These are phyloP conservation scores for Petunia hybrid DNA, from an alignment of 305 asterid genomes.

Conservation along the genomic window DNA sequence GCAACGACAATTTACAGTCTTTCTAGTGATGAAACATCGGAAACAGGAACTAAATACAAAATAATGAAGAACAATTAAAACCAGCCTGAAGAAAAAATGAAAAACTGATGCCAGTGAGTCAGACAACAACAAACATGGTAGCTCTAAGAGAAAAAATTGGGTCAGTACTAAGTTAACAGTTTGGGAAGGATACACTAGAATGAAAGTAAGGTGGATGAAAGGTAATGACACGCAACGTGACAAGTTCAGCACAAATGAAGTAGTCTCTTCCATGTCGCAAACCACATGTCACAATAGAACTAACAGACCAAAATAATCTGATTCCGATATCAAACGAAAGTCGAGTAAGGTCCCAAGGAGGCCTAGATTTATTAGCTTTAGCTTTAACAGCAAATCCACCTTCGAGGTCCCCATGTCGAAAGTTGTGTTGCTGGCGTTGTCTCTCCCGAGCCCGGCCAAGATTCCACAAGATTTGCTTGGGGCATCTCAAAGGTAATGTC, in stretches of 20 bases:
- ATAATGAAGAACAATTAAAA: not conserved
- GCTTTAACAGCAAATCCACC: not conserved
- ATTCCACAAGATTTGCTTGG: conserved; percentile 9
- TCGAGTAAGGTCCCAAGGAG: conserved; percentile 17
- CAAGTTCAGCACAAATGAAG: conserved; percentile 19
- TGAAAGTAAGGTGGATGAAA: not conserved
- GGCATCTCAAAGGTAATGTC: conserved; percentile 5
- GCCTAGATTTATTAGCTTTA: not conserved
- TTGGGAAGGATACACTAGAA: conserved; percentile 19
- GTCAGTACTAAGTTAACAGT: not conserved
- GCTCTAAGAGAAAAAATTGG: conserved; percentile 24
- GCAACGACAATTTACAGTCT: conserved; percentile 21
- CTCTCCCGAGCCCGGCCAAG: not conserved
- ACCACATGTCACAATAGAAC: conserved; percentile 6
- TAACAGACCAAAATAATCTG: not conserved
- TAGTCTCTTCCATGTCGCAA: conserved; percentile 1
- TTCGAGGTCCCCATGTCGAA: not conserved
- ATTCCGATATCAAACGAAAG: not conserved
- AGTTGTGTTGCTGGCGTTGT: not conserved
- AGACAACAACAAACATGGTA: not conserved
- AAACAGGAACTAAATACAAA: conserved; percentile 5
- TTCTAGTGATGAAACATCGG: conserved; percentile 6
- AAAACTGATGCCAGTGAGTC: not conserved
- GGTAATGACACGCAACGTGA: not conserved
- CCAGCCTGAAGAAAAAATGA: not conserved